phyloP scores from a whole-genome alignment of 768 basidiomycete species.

The Suillus discolor region DNA sequence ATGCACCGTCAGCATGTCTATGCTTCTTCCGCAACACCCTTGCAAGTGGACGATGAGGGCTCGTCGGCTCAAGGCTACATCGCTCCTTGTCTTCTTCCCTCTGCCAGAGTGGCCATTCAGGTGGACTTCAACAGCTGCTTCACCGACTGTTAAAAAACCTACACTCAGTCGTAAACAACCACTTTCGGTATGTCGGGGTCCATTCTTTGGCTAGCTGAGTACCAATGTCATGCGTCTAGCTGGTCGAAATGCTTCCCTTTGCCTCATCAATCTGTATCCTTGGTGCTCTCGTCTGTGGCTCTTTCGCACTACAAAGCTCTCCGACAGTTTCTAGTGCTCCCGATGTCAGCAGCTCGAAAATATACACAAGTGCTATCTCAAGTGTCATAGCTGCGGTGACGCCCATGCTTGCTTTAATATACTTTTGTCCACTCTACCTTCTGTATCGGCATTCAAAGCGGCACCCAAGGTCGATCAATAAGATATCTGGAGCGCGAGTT shows the following conservation, averaged over 20 bases:
- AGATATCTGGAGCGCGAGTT: slow-evolving; percentile 45
- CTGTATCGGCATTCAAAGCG: slow-evolving; percentile 47
- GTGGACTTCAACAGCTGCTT: neutral
- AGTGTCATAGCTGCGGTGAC: slow-evolving; percentile 37
- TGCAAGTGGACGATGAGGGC: slow-evolving; percentile 33
- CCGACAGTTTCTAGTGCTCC: slow-evolving; percentile 16
- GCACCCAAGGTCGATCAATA: slow-evolving; percentile 52
- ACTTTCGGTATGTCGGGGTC: slow-evolving; percentile 31
- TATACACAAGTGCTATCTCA: slow-evolving; percentile 38
- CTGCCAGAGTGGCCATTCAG: slow-evolving; percentile 7
- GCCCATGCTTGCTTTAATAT: slow-evolving; percentile 42
- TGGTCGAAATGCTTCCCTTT: slow-evolving; percentile 41
- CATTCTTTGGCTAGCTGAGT: slow-evolving; percentile 15
- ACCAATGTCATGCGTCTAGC: slow-evolving; percentile 26
- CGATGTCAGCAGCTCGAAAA: slow-evolving; percentile 31
- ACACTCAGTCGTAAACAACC: slow-evolving; percentile 28
- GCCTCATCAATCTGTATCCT: slow-evolving; percentile 37
- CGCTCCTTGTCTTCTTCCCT: slow-evolving; percentile 21
- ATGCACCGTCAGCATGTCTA: slow-evolving; percentile 28
- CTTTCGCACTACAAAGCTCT: slow-evolving; percentile 30
- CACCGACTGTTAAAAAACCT: slow-evolving; percentile 29
- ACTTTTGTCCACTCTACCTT: slow-evolving; percentile 54
- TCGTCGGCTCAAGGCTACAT: slow-evolving; percentile 15
- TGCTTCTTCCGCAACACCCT: slow-evolving; percentile 24
- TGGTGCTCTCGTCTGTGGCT: slow-evolving; percentile 34